Evolutionary conservation across 495 filamentous ascomycete species (phyloP).

Genomic region (Penicillium nucicola): DNA sequence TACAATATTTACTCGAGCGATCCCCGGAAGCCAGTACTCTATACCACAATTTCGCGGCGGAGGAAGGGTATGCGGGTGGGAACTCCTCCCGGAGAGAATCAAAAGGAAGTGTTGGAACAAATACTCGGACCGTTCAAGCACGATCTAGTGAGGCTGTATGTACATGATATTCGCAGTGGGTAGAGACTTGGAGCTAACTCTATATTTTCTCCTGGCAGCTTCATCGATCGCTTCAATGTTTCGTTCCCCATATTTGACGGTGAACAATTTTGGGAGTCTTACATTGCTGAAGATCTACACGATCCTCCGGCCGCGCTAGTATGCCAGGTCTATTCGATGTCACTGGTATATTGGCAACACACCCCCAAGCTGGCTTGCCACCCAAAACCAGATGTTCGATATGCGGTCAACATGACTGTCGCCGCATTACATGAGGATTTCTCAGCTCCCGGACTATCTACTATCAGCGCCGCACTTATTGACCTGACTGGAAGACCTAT

Average conservation of each 20-base stretch:
- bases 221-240: conserved; percentile 49
- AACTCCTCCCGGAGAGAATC: conserved; percentile 49
- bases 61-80: conserved; percentile 44
- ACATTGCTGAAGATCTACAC: conserved; percentile 36
- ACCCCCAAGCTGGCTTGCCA: conserved; percentile 42
- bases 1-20: conserved; percentile 51
- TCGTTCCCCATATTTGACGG: conserved; percentile 55
- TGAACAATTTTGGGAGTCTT: conserved; percentile 44
- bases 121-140: conserved; percentile 50
- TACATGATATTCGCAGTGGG: not conserved
- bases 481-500: conserved; percentile 50
- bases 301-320: conserved; percentile 50
- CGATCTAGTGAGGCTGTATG: conserved; percentile 50
- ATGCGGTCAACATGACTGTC: conserved; percentile 51
- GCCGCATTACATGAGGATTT: conserved; percentile 51
- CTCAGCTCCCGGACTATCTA: conserved; percentile 47
- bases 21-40: conserved; percentile 46
- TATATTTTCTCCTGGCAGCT: conserved; percentile 26
- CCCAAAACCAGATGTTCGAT: conserved; percentile 48
- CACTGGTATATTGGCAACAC: conserved; percentile 50
- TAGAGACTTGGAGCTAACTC: conserved; percentile 5
- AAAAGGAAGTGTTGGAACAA: conserved; percentile 54
- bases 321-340: conserved; percentile 53
- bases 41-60: conserved; percentile 45
- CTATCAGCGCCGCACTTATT: conserved; percentile 46